Percentiles rank a stretch among this genome's conserved stretches.
phyloP scores from a whole-genome alignment of 2,329 filamentous ascomycete genomes.

The Lasiodiplodia sp. region DNA sequence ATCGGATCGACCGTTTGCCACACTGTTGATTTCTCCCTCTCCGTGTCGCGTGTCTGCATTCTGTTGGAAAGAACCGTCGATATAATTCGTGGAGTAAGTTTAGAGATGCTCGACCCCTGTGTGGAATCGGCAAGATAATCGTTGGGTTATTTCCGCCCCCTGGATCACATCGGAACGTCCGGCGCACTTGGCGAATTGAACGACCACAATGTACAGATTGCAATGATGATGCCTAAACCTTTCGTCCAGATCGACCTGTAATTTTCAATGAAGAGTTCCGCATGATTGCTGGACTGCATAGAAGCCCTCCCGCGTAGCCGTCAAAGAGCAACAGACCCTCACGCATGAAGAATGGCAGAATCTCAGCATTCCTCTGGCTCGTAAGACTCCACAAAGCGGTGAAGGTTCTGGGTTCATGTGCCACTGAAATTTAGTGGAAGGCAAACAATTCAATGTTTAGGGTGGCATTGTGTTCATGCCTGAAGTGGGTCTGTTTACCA shows the following conservation, averaged over 20 bases:
- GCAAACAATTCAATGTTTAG: not conserved
- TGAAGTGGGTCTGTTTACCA: too few relatives aligned
- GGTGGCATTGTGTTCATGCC: too few relatives aligned
- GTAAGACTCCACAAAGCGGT: too few relatives aligned
- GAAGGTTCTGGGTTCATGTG: too few relatives aligned
- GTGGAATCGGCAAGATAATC: conserved; percentile 1
- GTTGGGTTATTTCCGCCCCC: conserved; percentile 1
- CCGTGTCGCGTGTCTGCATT: not conserved
- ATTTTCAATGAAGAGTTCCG: not conserved
- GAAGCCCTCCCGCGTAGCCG: not conserved
- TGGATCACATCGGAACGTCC: not conserved
- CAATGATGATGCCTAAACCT: too few relatives aligned
- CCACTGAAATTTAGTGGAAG: too few relatives aligned
- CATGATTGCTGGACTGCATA: not conserved
- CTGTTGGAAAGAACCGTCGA: not conserved
- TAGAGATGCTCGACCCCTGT: not conserved
- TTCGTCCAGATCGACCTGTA: not conserved
- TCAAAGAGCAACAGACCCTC: not conserved
- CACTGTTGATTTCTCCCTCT: not conserved
- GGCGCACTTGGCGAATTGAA: not conserved
- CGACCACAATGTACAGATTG: not conserved
- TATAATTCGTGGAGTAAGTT: not conserved
- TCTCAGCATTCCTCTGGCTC: too few relatives aligned
- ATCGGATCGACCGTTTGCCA: not conserved
- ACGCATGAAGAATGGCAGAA: not conserved